Percentiles rank a stretch among this genome's conserved stretches.
These are phyloP conservation scores for Onygenales sp. DNA, from an alignment of 2,329 filamentous ascomycete genomes.

Conservation along the genomic window DNA sequence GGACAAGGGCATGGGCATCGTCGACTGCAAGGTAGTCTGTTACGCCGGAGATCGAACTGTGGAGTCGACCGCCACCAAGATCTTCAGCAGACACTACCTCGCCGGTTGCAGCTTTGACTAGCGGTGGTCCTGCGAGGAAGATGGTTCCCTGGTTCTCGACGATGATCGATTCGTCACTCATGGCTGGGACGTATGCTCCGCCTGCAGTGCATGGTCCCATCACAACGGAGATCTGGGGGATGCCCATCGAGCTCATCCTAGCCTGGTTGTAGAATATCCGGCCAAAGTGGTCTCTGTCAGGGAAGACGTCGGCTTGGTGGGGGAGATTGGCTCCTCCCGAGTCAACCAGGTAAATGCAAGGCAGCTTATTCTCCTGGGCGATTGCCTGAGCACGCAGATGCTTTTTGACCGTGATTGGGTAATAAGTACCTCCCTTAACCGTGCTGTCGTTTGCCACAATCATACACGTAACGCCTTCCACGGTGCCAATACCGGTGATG, in stretches of 20 bases:
- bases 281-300: conserved; percentile 88
- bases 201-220: conserved; percentile 97
- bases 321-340: conserved; percentile 92
- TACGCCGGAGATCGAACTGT: conserved; percentile 84
- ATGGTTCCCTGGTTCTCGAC: conserved; percentile 94
- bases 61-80: conserved; percentile 78
- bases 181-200: conserved; percentile 89
- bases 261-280: conserved; percentile 99
- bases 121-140: conserved; percentile 85
- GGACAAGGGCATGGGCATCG: conserved; percentile 80
- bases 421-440: conserved; percentile 95
- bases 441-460: conserved; percentile 95
- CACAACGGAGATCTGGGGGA: conserved; percentile 88
- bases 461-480: conserved; percentile 85
- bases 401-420: conserved; percentile 95
- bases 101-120: conserved; percentile 93
- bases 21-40: conserved; percentile 93
- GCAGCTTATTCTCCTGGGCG: conserved; percentile 72
- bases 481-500: conserved; percentile 81
- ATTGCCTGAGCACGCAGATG: conserved; percentile 87
- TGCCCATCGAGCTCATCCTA: conserved; percentile 76
- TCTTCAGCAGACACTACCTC: conserved; percentile 87
- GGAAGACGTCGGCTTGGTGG: conserved; percentile 92
- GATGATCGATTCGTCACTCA: conserved; percentile 97
- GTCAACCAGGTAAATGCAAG: conserved; percentile 92